Percentiles rank a stretch among this genome's conserved stretches.
phyloP scores from a whole-genome alignment of 106 monocot genomes.

The Dendrobium officinale region DNA sequence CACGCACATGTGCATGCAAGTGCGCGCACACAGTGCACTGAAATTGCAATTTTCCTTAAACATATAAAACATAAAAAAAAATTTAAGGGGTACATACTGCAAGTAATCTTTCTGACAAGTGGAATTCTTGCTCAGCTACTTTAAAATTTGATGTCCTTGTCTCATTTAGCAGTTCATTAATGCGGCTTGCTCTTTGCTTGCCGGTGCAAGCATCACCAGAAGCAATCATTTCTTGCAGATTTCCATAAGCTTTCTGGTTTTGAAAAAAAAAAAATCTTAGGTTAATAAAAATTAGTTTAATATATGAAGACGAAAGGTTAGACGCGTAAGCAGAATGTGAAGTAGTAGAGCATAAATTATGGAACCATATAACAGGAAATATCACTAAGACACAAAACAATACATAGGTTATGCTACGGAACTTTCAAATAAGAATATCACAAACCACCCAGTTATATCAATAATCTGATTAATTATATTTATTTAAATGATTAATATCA shows the following conservation, averaged over 20 bases:
- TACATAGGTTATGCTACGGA: background rate
- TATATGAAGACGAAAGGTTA: background rate
- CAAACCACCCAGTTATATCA: background rate
- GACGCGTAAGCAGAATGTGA: constrained; percentile 1
- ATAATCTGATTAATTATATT: background rate
- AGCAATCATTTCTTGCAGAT: background rate
- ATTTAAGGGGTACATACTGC: background rate
- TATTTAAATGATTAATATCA: background rate
- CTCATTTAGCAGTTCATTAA: background rate
- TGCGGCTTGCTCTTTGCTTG: background rate
- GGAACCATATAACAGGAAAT: background rate
- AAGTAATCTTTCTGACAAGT: constrained; percentile 6
- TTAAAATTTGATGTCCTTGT: constrained; percentile 1
- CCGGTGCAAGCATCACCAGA: background rate
- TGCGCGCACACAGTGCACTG: background rate
- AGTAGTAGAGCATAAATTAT: background rate
- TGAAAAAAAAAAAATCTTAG: background rate
- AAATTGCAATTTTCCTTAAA: background rate
- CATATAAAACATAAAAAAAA: background rate
- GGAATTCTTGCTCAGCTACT: background rate
- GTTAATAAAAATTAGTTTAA: background rate
- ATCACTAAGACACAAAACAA: background rate
- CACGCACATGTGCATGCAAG: background rate
- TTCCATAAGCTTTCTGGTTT: constrained; percentile 1
- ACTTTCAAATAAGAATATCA: background rate